These are phyloP conservation scores for Holtermannia corniformis DNA, from an alignment of 768 basidiomycete species.

Conservation along the genomic window DNA sequence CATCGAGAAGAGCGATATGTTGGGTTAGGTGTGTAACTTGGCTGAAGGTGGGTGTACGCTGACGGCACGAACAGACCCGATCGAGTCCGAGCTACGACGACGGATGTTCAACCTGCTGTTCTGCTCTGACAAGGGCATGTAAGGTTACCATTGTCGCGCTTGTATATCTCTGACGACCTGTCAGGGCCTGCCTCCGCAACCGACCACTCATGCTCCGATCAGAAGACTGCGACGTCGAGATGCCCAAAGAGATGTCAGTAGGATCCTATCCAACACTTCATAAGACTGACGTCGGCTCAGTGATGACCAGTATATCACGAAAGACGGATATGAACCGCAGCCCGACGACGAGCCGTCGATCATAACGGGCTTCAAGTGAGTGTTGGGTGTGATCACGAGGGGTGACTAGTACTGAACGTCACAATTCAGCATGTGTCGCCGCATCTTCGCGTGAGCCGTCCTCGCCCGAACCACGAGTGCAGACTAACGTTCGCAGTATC, in stretches of 20 bases:
- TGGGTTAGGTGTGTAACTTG: not conserved
- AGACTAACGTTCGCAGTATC: constrained; percentile 4
- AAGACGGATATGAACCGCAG: constrained; percentile 12
- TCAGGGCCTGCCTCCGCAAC: constrained; percentile 11
- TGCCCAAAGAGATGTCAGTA: constrained; percentile 20
- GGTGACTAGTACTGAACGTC: not conserved
- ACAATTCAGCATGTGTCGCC: constrained; percentile 17
- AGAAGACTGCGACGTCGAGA: constrained; percentile 19
- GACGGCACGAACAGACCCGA: constrained; percentile 12
- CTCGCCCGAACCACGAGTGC: not conserved
- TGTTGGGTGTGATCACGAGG: not conserved
- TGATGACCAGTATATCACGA: constrained; percentile 19
- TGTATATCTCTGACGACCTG: too few relatives aligned
- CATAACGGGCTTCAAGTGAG: not conserved
- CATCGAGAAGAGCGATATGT: constrained; percentile 10
- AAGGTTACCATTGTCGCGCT: not conserved
- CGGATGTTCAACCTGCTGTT: constrained; percentile 18
- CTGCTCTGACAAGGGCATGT: constrained; percentile 21
- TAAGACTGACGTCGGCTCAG: not conserved
- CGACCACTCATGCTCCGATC: constrained; percentile 17
- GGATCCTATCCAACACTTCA: not conserved
- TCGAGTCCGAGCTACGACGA: constrained; percentile 20
- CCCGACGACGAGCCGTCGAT: constrained; percentile 11
- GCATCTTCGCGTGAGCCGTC: constrained; percentile 14
- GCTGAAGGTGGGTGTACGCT: not conserved